These are phyloP conservation scores for Amyloporia xantha DNA, from an alignment of 768 basidiomycete species.

Conservation along the genomic window DNA sequence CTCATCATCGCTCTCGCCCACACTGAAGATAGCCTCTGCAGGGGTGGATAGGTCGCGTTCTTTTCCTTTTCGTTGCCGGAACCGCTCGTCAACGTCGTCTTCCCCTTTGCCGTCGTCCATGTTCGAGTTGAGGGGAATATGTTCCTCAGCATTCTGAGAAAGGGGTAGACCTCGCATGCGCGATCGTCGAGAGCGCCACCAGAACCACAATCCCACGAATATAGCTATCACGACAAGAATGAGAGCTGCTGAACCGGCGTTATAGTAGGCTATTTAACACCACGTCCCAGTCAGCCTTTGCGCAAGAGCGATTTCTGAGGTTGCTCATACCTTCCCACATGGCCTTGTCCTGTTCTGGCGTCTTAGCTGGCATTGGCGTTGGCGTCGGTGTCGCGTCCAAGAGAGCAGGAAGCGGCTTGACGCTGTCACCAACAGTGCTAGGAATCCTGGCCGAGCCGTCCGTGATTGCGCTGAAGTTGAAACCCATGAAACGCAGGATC, in stretches of 20 bases:
- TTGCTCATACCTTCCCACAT: slow-evolving; percentile 89
- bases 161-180: slow-evolving; percentile 34
- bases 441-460: slow-evolving; percentile 79
- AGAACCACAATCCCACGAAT: slow-evolving; percentile 69
- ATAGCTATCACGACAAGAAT: slow-evolving; percentile 69
- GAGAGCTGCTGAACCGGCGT: slow-evolving; percentile 83
- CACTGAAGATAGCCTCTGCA: slow-evolving; percentile 36
- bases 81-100: slow-evolving; percentile 16
- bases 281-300: too few species aligned
- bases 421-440: slow-evolving; percentile 66
- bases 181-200: slow-evolving; percentile 56
- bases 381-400: slow-evolving; percentile 32
- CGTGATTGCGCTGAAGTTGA: slow-evolving; percentile 76
- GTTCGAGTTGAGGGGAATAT: slow-evolving; percentile 54
- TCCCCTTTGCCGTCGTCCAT: slow-evolving; percentile 18
- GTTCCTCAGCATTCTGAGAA: slow-evolving; percentile 56
- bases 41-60: slow-evolving; percentile 24
- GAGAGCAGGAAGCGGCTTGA: slow-evolving; percentile 59
- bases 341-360: slow-evolving; percentile 72
- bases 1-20: slow-evolving; percentile 42
- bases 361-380: slow-evolving; percentile 41
- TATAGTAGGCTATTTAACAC: slow-evolving; percentile 87
- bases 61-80: slow-evolving; percentile 26
- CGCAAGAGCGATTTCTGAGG: too few species aligned
- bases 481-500: slow-evolving; percentile 96